A percentile compares a stretch with the other conserved stretches of the same genome.
Evolutionary conservation across 768 basidiomycete species (phyloP).

Genomic region (Myochromella boudieri): DNA sequence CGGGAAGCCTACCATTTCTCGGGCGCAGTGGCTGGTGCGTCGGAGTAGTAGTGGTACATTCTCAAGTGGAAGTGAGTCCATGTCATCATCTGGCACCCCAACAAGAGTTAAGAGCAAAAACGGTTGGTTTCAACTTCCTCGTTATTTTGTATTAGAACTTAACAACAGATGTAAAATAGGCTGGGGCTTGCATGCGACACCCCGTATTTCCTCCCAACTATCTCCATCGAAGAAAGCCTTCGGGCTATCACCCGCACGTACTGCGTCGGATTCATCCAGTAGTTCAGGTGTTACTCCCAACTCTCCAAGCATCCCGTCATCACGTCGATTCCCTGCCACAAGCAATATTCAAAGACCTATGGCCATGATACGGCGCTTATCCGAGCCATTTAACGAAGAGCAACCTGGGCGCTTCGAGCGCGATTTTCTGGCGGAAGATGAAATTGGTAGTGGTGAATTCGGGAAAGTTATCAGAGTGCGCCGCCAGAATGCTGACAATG

Average conservation of each 20-base stretch:
- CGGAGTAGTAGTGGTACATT: slow-evolving; percentile 82
- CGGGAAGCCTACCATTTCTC: slow-evolving; percentile 34
- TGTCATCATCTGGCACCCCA: slow-evolving; percentile 58
- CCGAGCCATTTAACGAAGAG: slow-evolving; percentile 45
- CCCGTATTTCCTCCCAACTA: slow-evolving; percentile 45
- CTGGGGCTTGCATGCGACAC: slow-evolving; percentile 52
- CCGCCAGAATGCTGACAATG: slow-evolving; percentile 55
- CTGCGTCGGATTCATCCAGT: slow-evolving; percentile 60
- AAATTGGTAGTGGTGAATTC: slow-evolving; percentile 90
- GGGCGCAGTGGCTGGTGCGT: slow-evolving; percentile 65
- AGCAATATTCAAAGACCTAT: slow-evolving; percentile 14
- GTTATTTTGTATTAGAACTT: slow-evolving; percentile 10
- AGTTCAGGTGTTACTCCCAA: slow-evolving; percentile 45
- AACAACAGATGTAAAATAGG: slow-evolving; percentile 32
- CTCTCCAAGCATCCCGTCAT: slow-evolving; percentile 40
- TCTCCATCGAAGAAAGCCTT: slow-evolving; percentile 46
- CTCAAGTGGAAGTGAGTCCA: slow-evolving; percentile 70
- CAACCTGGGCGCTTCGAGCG: slow-evolving; percentile 71
- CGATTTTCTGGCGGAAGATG: slow-evolving; percentile 77
- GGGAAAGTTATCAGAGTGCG: slow-evolving; percentile 88
- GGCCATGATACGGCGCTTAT: slow-evolving; percentile 29
- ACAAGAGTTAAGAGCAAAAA: slow-evolving; percentile 55
- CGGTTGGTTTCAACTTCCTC: slow-evolving; percentile 23
- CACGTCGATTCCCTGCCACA: slow-evolving; percentile 23
- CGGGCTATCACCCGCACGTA: slow-evolving; percentile 41